Evolutionary conservation across 2,329 filamentous ascomycete species (phyloP).

Genomic region (Sporothrix schenckii): DNA sequence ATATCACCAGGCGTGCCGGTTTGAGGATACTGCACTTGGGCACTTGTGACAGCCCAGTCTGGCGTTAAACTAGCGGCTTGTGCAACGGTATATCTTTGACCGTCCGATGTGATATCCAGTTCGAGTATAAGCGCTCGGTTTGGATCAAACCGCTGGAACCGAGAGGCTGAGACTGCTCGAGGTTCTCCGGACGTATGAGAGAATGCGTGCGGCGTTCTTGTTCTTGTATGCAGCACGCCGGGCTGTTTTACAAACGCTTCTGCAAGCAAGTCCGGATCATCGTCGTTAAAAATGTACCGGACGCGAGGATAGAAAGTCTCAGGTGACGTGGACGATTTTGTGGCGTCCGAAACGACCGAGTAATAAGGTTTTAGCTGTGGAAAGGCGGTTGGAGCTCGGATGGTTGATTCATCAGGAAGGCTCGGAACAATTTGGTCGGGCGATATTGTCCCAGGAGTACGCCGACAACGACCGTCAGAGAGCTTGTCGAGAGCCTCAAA

Average conservation of each 20-base stretch:
- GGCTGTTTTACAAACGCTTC: constrained; percentile 60
- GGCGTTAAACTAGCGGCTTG: constrained; percentile 72
- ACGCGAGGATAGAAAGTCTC: constrained; percentile 80
- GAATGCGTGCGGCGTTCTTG: background rate
- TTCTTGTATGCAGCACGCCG: constrained; percentile 30
- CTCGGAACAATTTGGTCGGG: constrained; percentile 18
- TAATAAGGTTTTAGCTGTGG: constrained; percentile 79
- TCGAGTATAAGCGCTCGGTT: constrained; percentile 61
- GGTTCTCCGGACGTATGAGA: background rate
- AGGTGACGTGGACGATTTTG: constrained; percentile 47
- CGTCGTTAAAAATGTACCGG: constrained; percentile 92
- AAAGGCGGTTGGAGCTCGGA: constrained; percentile 37
- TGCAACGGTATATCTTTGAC: constrained; percentile 57
- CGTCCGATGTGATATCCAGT: constrained; percentile 49
- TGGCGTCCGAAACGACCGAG: constrained; percentile 75
- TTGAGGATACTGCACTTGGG: constrained; percentile 51
- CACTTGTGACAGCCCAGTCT: constrained; percentile 66
- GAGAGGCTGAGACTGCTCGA: background rate
- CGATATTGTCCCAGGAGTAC: background rate
- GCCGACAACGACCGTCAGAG: background rate
- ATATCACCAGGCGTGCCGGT: constrained; percentile 42
- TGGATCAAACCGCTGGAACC: constrained; percentile 40
- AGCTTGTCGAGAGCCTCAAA: background rate
- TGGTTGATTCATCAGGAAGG: constrained; percentile 30
- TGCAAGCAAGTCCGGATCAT: constrained; percentile 77